Evolutionary conservation across 495 filamentous ascomycete genomes (phyloP).

Genomic region (Aspergillus campestris): DNA sequence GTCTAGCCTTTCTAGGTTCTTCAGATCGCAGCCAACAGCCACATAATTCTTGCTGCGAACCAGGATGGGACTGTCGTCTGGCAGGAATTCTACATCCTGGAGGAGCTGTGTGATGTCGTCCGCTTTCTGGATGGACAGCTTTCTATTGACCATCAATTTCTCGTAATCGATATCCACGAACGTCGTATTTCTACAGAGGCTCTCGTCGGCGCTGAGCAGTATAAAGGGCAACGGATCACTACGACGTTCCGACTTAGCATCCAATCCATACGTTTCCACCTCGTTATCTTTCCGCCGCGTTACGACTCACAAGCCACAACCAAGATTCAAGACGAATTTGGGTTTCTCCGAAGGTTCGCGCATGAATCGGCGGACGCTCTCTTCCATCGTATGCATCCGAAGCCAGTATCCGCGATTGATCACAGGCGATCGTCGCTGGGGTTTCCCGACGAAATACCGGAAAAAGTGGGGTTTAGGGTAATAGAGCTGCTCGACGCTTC

Average conservation of each 20-base stretch:
- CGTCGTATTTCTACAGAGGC: slow-evolving; percentile 43
- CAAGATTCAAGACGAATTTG: slow-evolving; percentile 77
- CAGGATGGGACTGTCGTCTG: slow-evolving; percentile 35
- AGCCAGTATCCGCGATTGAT: slow-evolving; percentile 88
- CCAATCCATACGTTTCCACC: not conserved
- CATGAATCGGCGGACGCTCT: slow-evolving; percentile 63
- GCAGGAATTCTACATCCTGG: slow-evolving; percentile 37
- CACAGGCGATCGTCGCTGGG: slow-evolving; percentile 66
- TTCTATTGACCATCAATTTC: slow-evolving; percentile 69
- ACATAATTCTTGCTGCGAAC: slow-evolving; percentile 64
- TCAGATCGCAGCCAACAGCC: slow-evolving; percentile 76
- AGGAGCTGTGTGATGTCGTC: slow-evolving; percentile 47
- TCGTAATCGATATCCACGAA: slow-evolving; percentile 89
- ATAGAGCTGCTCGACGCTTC: slow-evolving; percentile 80
- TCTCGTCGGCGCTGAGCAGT: slow-evolving; percentile 55
- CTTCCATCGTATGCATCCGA: slow-evolving; percentile 70
- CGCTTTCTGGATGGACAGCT: slow-evolving; percentile 51
- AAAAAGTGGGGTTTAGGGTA: slow-evolving; percentile 73
- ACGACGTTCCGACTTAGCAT: slow-evolving; percentile 21
- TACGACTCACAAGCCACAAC: slow-evolving; percentile 79
- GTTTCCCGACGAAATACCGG: slow-evolving; percentile 77
- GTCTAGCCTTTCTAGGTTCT: slow-evolving; percentile 51
- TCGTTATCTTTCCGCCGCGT: slow-evolving; percentile 1
- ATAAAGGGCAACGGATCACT: slow-evolving; percentile 91
- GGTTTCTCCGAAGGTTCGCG: slow-evolving; percentile 45